Evolutionary conservation across 2,329 filamentous ascomycete species (phyloP).

Genomic region (Aspergillus felis): DNA sequence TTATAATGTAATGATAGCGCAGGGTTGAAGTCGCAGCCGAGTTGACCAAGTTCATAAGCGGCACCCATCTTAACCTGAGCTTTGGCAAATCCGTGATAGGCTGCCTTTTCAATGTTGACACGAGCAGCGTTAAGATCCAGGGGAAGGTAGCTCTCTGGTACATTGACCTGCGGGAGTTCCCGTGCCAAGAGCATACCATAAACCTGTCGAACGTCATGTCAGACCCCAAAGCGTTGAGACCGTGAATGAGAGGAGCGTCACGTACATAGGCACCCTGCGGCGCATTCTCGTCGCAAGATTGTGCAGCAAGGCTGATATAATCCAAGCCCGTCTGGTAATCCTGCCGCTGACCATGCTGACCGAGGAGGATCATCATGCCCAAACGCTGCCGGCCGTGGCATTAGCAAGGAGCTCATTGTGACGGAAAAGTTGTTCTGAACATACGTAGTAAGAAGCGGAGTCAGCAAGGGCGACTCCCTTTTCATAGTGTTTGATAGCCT

Average conservation of each 20-base stretch:
- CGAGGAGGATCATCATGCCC: conserved; percentile 95
- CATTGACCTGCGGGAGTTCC: conserved; percentile 82
- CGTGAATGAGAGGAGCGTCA: background rate
- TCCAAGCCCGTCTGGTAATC: conserved; percentile 75
- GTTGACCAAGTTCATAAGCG: conserved; percentile 87
- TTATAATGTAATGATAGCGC: conserved; percentile 94
- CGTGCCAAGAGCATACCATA: conserved; percentile 91
- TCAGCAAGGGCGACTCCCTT: conserved; percentile 74
- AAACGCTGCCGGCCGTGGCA: conserved; percentile 58
- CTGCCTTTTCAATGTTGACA: conserved; percentile 92
- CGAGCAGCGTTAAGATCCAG: conserved; percentile 70
- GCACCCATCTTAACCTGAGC: conserved; percentile 97
- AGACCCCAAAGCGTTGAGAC: background rate
- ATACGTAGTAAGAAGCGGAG: conserved; percentile 73
- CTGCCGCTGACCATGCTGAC: conserved; percentile 85
- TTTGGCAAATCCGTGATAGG: conserved; percentile 92
- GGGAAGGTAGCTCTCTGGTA: conserved; percentile 69
- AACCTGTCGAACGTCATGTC: conserved; percentile 45
- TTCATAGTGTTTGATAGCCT: conserved; percentile 87
- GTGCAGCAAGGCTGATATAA: conserved; percentile 76
- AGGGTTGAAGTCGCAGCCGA: conserved; percentile 93
- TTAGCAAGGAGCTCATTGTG: conserved; percentile 1
- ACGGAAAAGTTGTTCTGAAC: conserved; percentile 12
- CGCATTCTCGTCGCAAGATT: conserved; percentile 90
- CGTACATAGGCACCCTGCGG: conserved; percentile 83